Conservation (phyloP, 1,284 basidiomycete species). For the Vanrija sp. region DNA sequence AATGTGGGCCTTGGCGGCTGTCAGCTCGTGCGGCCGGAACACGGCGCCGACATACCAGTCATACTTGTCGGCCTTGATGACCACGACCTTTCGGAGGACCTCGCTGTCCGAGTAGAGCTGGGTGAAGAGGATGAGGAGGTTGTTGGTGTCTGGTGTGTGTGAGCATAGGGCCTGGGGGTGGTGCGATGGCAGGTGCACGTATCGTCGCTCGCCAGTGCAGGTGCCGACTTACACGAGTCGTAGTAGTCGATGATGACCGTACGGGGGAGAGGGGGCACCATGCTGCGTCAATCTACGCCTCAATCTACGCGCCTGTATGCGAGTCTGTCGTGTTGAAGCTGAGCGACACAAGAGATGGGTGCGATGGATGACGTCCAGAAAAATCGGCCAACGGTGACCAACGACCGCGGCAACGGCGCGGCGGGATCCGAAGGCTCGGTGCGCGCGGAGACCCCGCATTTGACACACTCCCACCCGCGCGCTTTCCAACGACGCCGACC, state of each 20-base stretch:
- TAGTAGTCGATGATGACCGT: conserved; percentile 50
- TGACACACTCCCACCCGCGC: no score
- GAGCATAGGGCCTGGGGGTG: background rate
- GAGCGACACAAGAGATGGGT: background rate
- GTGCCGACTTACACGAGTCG: conserved; percentile 42
- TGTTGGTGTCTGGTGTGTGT: conserved; percentile 44
- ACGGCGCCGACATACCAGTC: conserved; percentile 32
- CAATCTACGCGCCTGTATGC: background rate
- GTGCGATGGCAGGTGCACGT: background rate
- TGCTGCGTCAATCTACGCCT: background rate
- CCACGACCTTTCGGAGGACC: conserved; percentile 46
- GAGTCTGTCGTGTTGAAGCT: background rate
- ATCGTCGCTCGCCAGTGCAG: no score
- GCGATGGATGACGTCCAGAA: background rate
- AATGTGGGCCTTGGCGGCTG: conserved; percentile 39
- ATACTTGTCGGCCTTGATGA: conserved; percentile 48
- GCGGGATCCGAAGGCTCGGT: background rate
- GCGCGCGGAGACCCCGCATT: background rate
- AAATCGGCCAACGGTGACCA: background rate
- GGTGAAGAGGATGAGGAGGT: conserved; percentile 49
- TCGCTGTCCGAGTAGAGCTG: conserved; percentile 43
- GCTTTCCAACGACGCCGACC: no score
- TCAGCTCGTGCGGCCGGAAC: background rate
- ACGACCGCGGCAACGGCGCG: background rate
- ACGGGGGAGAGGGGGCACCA: conserved; percentile 38